Evolutionary conservation across 371 early-diverging fungal genomes (phyloP), one percentile per base, ranked within the genome.

Genomic region (Homolaphlyctis polyrhiza): DNA sequence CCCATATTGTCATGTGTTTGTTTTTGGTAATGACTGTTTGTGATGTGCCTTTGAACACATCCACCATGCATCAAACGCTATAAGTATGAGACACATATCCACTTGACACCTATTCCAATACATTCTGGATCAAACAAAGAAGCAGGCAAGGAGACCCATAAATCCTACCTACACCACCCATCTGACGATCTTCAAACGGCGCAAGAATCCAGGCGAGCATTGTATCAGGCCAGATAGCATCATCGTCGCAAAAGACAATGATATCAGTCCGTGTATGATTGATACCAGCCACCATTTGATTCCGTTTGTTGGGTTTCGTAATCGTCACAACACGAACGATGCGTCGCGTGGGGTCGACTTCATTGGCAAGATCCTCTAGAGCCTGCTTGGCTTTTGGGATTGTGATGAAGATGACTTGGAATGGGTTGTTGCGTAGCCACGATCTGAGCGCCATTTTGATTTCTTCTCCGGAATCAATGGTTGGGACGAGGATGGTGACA

Each of bases 401-500:
- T 1, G 75, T 75, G 57, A 75, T 60, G 51, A 75, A 75, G 57
- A 75, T 75, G 58, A 75, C 61, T 58, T 87, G 84, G 63, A 79
- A 84, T 4, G 89, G 89, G 25, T 86, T 75, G 66, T 80, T 81
- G 28, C 73, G 81, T 25, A 89, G 69, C 89, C 89, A 89, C 13
- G 86, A 84, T 23, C 69, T 70, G 1, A 87, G 80, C 1, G 88
- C 89, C 60, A 83, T 76, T 58, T 80, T 82, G 67, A 88, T 87
- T 69, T 88, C 88, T 60, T 85, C 87, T 62, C 89, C 88, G 3
- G 88, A 87, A 71, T 89, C 89, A 64, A 89, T 89, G 39, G 89
- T 89, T 0, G 88, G 87, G 6, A 89, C 88, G 54, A 88, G 74
- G 64, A 89, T 87, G 50, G 88, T 89, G 16, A 88, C 89, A 66